Evolutionary conservation across 495 filamentous ascomycete genomes (phyloP).

Genomic region (Penicillium goetzii): DNA sequence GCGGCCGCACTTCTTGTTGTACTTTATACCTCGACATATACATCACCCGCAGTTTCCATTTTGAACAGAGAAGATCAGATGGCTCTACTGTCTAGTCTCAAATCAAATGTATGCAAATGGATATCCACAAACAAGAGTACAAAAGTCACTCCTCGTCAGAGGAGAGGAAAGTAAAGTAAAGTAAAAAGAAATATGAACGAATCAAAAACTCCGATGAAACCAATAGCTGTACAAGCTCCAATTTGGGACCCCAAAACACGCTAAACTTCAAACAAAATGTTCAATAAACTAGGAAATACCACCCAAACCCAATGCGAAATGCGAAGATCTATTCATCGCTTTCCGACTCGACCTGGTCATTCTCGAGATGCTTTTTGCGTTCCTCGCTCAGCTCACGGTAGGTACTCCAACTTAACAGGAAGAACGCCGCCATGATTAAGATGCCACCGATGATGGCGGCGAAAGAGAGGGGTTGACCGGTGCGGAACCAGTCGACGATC

Average conservation of each 20-base stretch:
- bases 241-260: not conserved
- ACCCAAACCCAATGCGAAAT: not conserved
- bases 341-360: slow-evolving; percentile 47
- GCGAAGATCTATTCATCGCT: slow-evolving; percentile 42
- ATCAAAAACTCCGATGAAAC: not conserved
- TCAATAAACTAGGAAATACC: not conserved
- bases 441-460: slow-evolving; percentile 81
- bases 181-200: not conserved
- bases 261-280: slow-evolving; percentile 5
- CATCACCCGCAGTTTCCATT: not conserved
- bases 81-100: not conserved
- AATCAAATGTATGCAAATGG: no score
- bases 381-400: slow-evolving; percentile 92
- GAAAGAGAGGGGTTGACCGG: slow-evolving; percentile 70
- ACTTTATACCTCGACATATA: not conserved
- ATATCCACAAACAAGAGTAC: not conserved
- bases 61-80: not conserved
- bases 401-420: slow-evolving; percentile 84
- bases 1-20: not conserved
- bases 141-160: not conserved
- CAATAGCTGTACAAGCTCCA: not conserved
- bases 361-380: slow-evolving; percentile 57
- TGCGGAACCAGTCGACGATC: slow-evolving; percentile 83
- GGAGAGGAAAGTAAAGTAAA: not conserved
- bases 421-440: slow-evolving; percentile 84